These are phyloP conservation scores for Moricandia arvensis DNA, from an alignment of 345 rosid genomes.

Conservation along the genomic window DNA sequence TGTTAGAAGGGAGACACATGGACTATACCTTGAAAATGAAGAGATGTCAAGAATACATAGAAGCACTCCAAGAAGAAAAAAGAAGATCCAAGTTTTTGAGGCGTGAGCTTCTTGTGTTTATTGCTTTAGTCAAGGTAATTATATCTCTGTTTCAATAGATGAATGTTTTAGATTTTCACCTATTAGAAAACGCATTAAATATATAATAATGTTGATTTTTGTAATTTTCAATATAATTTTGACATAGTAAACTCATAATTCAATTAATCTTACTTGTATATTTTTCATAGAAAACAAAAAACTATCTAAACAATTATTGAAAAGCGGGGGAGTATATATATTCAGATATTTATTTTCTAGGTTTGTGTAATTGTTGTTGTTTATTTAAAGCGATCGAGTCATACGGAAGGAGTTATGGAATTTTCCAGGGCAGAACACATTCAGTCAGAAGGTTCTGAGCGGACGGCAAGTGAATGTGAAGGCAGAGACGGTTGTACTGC, in stretches of 20 bases:
- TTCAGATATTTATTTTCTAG: background rate
- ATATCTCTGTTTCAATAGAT: too few relatives aligned
- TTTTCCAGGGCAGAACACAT: slow-evolving; percentile 48
- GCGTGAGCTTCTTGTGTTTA: slow-evolving; percentile 87
- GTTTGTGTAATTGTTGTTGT: background rate
- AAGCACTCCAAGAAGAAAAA: slow-evolving; percentile 72
- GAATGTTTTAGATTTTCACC: too few relatives aligned
- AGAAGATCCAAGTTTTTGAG: slow-evolving; percentile 80
- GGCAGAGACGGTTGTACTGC: slow-evolving; percentile 35
- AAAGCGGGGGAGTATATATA: too few relatives aligned
- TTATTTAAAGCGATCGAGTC: slow-evolving; percentile 61
- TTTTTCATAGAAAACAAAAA: too few relatives aligned
- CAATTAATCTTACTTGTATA: too few relatives aligned
- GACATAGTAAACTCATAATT: too few relatives aligned
- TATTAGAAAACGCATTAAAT: too few relatives aligned
- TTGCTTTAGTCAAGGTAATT: slow-evolving; percentile 77
- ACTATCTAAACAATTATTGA: too few relatives aligned
- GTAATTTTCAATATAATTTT: too few relatives aligned
- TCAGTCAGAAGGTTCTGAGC: slow-evolving; percentile 78
- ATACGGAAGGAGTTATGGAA: slow-evolving; percentile 63
- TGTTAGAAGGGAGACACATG: slow-evolving; percentile 19
- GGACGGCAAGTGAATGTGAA: slow-evolving; percentile 54
- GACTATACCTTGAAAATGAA: slow-evolving; percentile 54
- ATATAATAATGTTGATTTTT: too few relatives aligned
- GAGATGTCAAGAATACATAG: slow-evolving; percentile 52